Evolutionary conservation across 1,284 basidiomycete genomes (phyloP).

Genomic region (Rhodotorula mucilaginosa): DNA sequence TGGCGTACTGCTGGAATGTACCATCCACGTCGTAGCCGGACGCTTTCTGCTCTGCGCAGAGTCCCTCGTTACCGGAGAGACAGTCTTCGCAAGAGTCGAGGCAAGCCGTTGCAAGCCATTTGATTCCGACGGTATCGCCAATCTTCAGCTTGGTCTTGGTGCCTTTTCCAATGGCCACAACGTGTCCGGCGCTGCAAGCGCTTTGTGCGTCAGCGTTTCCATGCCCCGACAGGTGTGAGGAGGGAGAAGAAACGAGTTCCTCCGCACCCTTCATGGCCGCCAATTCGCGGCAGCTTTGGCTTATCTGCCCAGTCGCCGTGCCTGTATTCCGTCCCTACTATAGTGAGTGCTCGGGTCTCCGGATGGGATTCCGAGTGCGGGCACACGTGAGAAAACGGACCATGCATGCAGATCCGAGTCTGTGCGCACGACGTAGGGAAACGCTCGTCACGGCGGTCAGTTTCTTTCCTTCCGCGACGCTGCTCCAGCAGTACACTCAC

Average conservation of each 20-base stretch:
- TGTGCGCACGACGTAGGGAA: background rate
- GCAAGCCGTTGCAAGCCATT: slow-evolving; percentile 63
- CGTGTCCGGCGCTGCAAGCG: slow-evolving; percentile 48
- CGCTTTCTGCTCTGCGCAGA: slow-evolving; percentile 60
- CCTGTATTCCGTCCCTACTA: background rate
- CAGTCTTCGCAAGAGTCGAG: slow-evolving; percentile 67
- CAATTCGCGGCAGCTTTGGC: slow-evolving; percentile 64
- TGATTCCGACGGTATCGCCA: slow-evolving; percentile 81
- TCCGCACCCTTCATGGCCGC: slow-evolving; percentile 67
- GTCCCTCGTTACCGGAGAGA: slow-evolving; percentile 63
- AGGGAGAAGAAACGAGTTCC: background rate
- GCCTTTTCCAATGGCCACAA: slow-evolving; percentile 68
- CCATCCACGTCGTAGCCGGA: slow-evolving; percentile 59
- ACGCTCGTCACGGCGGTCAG: background rate
- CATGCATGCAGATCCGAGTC: slow-evolving; percentile 21
- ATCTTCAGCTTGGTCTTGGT: slow-evolving; percentile 45
- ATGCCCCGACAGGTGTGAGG: background rate
- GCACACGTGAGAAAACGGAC: background rate
- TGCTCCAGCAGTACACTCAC: slow-evolving; percentile 11
- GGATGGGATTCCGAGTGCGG: slow-evolving; percentile 26
- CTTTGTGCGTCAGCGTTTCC: background rate
- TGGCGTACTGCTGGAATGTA: slow-evolving; percentile 64
- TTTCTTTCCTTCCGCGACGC: no score
- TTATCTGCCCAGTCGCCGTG: slow-evolving; percentile 25
- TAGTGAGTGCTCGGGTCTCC: background rate